phyloP scores from a whole-genome alignment of 306 rosid species.

The Malus asiatica region DNA sequence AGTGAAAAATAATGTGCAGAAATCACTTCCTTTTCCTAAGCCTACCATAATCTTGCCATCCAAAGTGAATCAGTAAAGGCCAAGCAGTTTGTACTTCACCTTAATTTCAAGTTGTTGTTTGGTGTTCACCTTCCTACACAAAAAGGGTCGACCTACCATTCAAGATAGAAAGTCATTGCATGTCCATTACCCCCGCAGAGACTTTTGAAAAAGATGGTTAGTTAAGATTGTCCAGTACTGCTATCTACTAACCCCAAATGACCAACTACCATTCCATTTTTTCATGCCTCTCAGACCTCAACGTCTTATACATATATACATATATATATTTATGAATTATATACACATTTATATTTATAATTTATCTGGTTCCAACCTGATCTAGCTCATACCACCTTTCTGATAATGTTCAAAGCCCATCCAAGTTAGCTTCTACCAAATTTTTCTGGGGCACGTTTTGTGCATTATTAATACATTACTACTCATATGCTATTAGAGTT shows the following conservation, averaged over 20 bases:
- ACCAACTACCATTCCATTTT: conserved; percentile 12
- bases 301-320: not conserved
- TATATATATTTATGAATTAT: not conserved
- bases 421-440: not conserved
- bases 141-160: not conserved
- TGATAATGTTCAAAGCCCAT: not conserved
- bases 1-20: too few species aligned
- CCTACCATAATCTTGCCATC: not conserved
- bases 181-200: not conserved
- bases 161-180: not conserved
- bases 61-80: not conserved
- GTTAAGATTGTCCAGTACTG: not conserved
- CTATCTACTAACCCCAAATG: not conserved
- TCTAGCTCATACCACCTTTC: not conserved
- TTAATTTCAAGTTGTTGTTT: not conserved
- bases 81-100: not conserved
- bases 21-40: too few species aligned
- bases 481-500: not conserved
- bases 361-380: not conserved
- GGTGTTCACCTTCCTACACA: not conserved
- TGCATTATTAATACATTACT: not conserved
- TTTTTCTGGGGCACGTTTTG: not conserved
- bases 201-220: not conserved
- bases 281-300: not conserved
- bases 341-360: not conserved